Conservation (phyloP, 148 eudicot species). For the Pharnaceum exiguum region DNA sequence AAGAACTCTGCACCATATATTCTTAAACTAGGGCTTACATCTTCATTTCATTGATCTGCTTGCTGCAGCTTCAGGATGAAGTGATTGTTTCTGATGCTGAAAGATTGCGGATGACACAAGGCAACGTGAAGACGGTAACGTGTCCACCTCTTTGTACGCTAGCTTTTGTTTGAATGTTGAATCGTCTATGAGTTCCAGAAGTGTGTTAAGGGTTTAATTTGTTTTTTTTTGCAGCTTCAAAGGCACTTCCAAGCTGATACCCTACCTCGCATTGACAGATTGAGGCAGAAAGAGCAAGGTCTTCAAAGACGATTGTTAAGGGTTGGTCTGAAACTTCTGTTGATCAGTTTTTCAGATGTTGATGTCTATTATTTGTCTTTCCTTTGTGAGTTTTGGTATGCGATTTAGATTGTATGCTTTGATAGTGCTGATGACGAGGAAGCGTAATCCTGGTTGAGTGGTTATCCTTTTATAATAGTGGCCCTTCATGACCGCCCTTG, state of each 20-base stretch:
- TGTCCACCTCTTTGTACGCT: not conserved
- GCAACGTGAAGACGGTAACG: slow-evolving; percentile 82
- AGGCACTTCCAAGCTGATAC: slow-evolving; percentile 95
- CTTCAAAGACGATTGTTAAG: slow-evolving; percentile 91
- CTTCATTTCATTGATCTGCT: slow-evolving; percentile 14
- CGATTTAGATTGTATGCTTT: too few species aligned
- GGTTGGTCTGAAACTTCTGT: slow-evolving; percentile 32
- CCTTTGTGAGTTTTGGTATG: too few species aligned
- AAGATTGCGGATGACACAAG: slow-evolving; percentile 74
- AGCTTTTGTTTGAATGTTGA: not conserved
- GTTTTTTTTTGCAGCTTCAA: slow-evolving; percentile 63
- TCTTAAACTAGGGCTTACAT: not conserved
- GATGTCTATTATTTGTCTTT: not conserved
- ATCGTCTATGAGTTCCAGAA: too few species aligned
- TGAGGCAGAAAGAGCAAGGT: slow-evolving; percentile 90
- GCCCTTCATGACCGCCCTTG: too few species aligned
- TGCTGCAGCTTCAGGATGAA: slow-evolving; percentile 94
- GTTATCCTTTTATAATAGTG: too few species aligned
- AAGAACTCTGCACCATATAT: not conserved
- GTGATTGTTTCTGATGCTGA: slow-evolving; percentile 84
- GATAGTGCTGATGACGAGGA: too few species aligned
- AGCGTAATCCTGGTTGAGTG: too few species aligned
- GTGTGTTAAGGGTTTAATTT: too few species aligned
- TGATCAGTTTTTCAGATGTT: not conserved
- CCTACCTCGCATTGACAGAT: slow-evolving; percentile 81